Evolutionary conservation across 2,329 filamentous ascomycete species (phyloP), one percentile per base, ranked within the genome.

Genomic region (Didymellaceae sp.): DNA sequence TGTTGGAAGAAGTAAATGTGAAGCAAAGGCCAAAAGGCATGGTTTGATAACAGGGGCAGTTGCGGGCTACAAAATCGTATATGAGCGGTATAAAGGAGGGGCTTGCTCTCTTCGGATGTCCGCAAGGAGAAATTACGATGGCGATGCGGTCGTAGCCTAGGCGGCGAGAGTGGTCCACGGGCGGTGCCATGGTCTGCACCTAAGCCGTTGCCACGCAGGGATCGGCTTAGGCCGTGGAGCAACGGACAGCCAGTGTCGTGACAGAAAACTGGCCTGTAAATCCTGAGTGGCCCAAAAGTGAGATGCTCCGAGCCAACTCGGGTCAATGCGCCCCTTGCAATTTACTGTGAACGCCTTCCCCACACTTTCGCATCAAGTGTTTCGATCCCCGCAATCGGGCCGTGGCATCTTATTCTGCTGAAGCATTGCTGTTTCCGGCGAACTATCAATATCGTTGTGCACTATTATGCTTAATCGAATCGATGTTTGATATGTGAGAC

Each of bases 81-180:
- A 65, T 67, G 64, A 70, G 67, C 57, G 30, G 9, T 25, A 20
- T 28, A 25, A 33, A 34, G 33, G 43, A 44, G 33, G 50, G 44
- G 44, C 59, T 63, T 58, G 66, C 65, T 68, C 58, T 62, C 65
- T 65, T 69, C 64, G 63, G 59, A 54, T 63, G 67, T 61, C 63
- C 58, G 55, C 59, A 71, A 67, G 62, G 67, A 70, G 63, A 65
- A 62, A 69, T 70, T 68, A 66, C 67, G 65, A 18, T 45, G 35
- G 41, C 42, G 37, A 41, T 45, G 42, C 48, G 31, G 16, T 38
- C 39, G 39, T 49, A 35, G 45, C 30, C 45, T 26, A 44, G 26
- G 41, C 30, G 37, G 37, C 45, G 45, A 34, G 38, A 37, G 14
- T 45, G 42, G 31, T 35, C 24, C 21, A 34, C 37, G 20, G 31